A percentile compares a stretch with the other conserved stretches of the same genome.
phyloP scores from a whole-genome alignment of 495 filamentous ascomycete species.

The Hypoxylon lenormandii region DNA sequence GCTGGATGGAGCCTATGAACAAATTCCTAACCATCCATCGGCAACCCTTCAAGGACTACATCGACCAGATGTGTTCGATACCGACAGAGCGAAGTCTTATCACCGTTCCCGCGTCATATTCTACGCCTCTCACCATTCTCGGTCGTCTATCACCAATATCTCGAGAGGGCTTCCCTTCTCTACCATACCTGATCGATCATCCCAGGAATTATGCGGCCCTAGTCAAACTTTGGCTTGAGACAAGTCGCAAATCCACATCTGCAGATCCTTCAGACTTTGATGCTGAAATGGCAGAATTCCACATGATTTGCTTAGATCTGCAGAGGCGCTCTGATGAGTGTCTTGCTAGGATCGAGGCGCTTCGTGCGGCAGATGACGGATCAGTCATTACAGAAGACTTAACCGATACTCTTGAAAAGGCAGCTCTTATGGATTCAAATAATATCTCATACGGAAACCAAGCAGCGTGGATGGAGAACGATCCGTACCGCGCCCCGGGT shows the following conservation, averaged over 20 bases:
- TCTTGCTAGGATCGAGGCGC: conserved; percentile 62
- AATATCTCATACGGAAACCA: conserved; percentile 50
- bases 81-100: conserved; percentile 73
- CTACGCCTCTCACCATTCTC: conserved; percentile 90
- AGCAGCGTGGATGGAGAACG: conserved; percentile 53
- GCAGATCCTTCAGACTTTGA: conserved; percentile 64
- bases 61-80: conserved; percentile 87
- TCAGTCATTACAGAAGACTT: conserved; percentile 73
- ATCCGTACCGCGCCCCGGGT: conserved; percentile 56
- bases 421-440: conserved; percentile 62
- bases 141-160: conserved; percentile 82
- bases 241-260: conserved; percentile 57
- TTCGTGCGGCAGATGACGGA: conserved; percentile 73
- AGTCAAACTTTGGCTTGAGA: conserved; percentile 86
- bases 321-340: conserved; percentile 80
- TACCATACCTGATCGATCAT: conserved; percentile 94
- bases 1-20: conserved; percentile 99
- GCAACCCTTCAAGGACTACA: conserved; percentile 84
- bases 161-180: conserved; percentile 90
- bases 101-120: conserved; percentile 84
- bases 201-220: conserved; percentile 88
- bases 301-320: conserved; percentile 76
- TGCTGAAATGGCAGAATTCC: conserved; percentile 76
- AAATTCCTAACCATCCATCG: conserved; percentile 72
- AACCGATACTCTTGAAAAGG: conserved; percentile 79